Conservation (phyloP, 176 grass and related monocot genomes). For the Eleusine coracana region DNA sequence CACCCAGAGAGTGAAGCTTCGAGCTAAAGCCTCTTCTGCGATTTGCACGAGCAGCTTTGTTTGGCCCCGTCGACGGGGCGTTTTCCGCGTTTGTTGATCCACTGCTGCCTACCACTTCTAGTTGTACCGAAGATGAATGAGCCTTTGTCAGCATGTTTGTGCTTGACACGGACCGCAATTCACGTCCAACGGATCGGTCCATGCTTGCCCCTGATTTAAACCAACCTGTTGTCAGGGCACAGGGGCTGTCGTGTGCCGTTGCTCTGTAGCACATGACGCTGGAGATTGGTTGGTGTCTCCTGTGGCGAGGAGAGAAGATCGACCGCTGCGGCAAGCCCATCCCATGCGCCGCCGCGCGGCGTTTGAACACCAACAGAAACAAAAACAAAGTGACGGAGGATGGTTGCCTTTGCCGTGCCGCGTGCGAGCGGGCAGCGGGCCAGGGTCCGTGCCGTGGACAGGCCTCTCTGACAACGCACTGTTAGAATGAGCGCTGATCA, state of each 20-base stretch:
- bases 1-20: constrained; percentile 15
- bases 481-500: not conserved
- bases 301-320: not conserved
- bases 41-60: not conserved
- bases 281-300: not conserved
- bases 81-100: not conserved
- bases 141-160: not conserved
- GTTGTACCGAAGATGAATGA: too few species aligned
- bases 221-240: not conserved
- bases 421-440: not conserved
- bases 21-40: not conserved
- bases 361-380: too few species aligned
- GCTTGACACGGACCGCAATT: not conserved
- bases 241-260: not conserved
- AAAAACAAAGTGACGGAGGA: not conserved
- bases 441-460: not conserved
- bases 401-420: not conserved
- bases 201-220: not conserved
- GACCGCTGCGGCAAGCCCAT: too few species aligned
- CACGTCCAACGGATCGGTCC: not conserved
- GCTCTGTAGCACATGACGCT: not conserved
- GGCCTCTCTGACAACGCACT: not conserved
- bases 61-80: not conserved
- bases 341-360: not conserved
- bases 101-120: not conserved